Base-by-base conservation (phyloP, 805 yeast species). In the Teunomyces cretensis region DNA sequence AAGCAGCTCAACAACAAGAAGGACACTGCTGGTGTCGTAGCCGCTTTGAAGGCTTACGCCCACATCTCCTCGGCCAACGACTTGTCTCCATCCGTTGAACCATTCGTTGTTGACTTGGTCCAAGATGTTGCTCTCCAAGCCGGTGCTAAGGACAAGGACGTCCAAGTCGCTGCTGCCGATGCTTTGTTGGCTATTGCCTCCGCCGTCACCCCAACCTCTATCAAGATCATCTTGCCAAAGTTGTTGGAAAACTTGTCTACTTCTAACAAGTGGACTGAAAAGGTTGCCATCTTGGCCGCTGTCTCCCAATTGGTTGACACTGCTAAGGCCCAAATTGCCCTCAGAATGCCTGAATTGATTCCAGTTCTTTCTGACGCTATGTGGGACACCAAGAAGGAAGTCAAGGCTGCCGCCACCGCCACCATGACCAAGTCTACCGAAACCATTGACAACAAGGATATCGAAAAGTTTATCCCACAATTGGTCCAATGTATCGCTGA, bases 361-460 rank as follows among this genome's bases (percentile, higher is more conserved):
- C 99, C 99, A 74, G 94, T 86, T 58, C 79, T 94, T 65, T 94
- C 99, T 62, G 99, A 94, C 81, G 89, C 97, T 65, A 94, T 94
- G 98, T 94, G 99, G 99, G 99, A 94, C 78, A 94, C 99, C 76
- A 94, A 94, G 85, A 80, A 81, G 76, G 98, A 94, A 68, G 99
- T 94, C 70, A 94, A 94, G 86, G 81, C 79, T 60, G 96, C 95
- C 70, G 98, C 99, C 56, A 87, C 94, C 61, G 84, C 84, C 64
- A 89, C 98, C 74, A 90, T 94, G 83, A 81, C 91, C 74, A 88
- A 89, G 77, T 84, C 96, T 60, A 94, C 99, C 64, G 94, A 91
- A 75, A 90, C 98, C 67, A 92, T 94, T 61, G 95, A 92, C 74
- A 94, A 94, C 94, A 94, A 92, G 86, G 99, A 94, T 91, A 95